phyloP scores from a whole-genome alignment of 495 filamentous ascomycete genomes.

The Melanomma pulvis-pyrius region DNA sequence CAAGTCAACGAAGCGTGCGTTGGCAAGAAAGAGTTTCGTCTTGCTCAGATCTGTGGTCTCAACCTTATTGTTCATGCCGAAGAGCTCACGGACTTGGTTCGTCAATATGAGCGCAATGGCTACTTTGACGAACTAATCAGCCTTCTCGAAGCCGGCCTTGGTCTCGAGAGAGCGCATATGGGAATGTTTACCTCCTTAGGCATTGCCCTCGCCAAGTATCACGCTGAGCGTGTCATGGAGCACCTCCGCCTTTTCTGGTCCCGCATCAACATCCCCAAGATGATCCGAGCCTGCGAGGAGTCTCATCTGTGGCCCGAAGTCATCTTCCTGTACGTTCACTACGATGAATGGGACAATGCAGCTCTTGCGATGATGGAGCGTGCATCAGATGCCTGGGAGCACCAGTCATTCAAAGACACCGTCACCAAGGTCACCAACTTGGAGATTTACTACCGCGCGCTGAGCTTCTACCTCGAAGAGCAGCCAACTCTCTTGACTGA shows the following conservation, averaged over 20 bases:
- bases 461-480: conserved; percentile 98
- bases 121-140: conserved; percentile 98
- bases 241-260: conserved; percentile 99
- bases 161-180: conserved; percentile 86
- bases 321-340: conserved; percentile 98
- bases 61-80: conserved; percentile 99
- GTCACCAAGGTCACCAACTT: conserved; percentile 97
- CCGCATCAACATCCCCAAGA: conserved; percentile 97
- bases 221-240: conserved; percentile 96
- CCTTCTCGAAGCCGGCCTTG: conserved; percentile 92
- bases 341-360: conserved; percentile 98
- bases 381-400: conserved; percentile 97
- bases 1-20: conserved; percentile 98
- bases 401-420: conserved; percentile 99
- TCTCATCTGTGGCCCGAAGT: conserved; percentile 97
- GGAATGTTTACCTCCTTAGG: conserved; percentile 98
- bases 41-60: conserved; percentile 98
- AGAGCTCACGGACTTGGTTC: conserved; percentile 88
- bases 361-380: conserved; percentile 99
- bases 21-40: conserved; percentile 97
- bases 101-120: conserved; percentile 94
- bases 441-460: conserved; percentile 96
- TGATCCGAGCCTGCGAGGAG: conserved; percentile 93
- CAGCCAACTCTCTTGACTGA: conserved; percentile 95
- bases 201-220: conserved; percentile 93